Conservation (phyloP, 192 early-diverging fungal genomes). For the Coemansia sp. region DNA sequence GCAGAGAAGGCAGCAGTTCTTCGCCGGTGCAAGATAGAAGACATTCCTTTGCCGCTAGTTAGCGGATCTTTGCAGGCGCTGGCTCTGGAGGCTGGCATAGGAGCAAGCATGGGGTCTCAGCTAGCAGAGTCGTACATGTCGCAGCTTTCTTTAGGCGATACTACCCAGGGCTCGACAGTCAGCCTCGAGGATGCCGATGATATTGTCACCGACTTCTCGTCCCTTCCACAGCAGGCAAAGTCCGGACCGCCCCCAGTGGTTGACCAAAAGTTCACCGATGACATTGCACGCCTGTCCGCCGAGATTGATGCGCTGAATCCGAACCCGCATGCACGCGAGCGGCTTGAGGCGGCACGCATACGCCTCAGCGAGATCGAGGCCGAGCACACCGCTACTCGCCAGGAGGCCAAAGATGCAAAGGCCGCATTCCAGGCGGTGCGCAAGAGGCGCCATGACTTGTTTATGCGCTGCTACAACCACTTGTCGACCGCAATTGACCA, state of each 20-base stretch:
- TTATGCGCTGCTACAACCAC: slow-evolving; percentile 84
- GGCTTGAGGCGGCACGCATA: slow-evolving; percentile 79
- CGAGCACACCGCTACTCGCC: slow-evolving; percentile 82
- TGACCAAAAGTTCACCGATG: slow-evolving; percentile 36
- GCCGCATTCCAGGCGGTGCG: slow-evolving; percentile 79
- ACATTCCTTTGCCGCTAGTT: slow-evolving; percentile 82
- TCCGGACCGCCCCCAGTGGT: slow-evolving; percentile 20
- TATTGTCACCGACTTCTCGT: slow-evolving; percentile 38
- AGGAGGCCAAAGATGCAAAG: slow-evolving; percentile 78
- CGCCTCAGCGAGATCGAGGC: slow-evolving; percentile 76
- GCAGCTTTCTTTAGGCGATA: slow-evolving; percentile 47
- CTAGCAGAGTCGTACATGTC: slow-evolving; percentile 41
- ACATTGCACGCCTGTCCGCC: slow-evolving; percentile 26
- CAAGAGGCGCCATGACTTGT: slow-evolving; percentile 65
- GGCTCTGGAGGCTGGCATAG: slow-evolving; percentile 63
- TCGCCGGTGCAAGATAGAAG: slow-evolving; percentile 89
- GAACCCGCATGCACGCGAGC: slow-evolving; percentile 86
- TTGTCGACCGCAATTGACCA: slow-evolving; percentile 89
- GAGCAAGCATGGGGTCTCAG: slow-evolving; percentile 27
- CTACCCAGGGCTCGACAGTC: slow-evolving; percentile 37
- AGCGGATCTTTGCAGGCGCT: slow-evolving; percentile 75
- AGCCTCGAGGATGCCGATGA: slow-evolving; percentile 28
- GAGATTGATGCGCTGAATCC: slow-evolving; percentile 86
- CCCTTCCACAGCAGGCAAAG: slow-evolving; percentile 31
- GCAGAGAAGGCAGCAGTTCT: slow-evolving; percentile 80